phyloP scores from a whole-genome alignment of 352 stramenopile genomes.

The Phytophthora sp. region DNA sequence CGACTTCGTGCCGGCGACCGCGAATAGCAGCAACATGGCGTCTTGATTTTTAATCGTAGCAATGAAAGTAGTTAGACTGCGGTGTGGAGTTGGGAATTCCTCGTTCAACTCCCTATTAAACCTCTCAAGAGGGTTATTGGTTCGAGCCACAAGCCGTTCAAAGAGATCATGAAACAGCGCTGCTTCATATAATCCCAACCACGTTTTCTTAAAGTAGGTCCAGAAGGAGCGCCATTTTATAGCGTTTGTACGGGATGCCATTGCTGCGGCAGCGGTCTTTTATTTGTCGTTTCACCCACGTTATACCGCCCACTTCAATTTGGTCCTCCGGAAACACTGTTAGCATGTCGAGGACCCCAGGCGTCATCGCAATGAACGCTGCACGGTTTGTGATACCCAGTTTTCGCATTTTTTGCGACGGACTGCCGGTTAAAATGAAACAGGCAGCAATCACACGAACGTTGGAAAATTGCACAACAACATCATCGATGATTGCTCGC shows the following conservation, averaged over 20 bases:
- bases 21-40: too few relatives aligned
- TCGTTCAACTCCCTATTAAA: too few relatives aligned
- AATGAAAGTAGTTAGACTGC: too few relatives aligned
- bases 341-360: background rate
- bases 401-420: background rate
- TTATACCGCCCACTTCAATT: background rate
- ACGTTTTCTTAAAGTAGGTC: background rate
- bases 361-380: background rate
- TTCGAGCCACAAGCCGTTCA: too few relatives aligned
- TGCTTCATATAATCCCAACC: background rate
- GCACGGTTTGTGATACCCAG: too few relatives aligned
- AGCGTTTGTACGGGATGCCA: background rate
- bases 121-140: too few relatives aligned
- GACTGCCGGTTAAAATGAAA: conserved; percentile 7
- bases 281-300: conserved; percentile 14
- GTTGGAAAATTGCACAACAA: too few relatives aligned
- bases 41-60: too few relatives aligned
- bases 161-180: background rate
- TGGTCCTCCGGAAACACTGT: background rate
- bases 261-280: background rate
- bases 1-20: too few relatives aligned
- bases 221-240: background rate
- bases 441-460: too few relatives aligned
- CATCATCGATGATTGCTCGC: background rate
- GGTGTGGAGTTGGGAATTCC: too few relatives aligned